A percentile compares a stretch with the other conserved stretches of the same genome.
Evolutionary conservation across 2,329 filamentous ascomycete genomes (phyloP).

Genomic region (Fusarium sp.): DNA sequence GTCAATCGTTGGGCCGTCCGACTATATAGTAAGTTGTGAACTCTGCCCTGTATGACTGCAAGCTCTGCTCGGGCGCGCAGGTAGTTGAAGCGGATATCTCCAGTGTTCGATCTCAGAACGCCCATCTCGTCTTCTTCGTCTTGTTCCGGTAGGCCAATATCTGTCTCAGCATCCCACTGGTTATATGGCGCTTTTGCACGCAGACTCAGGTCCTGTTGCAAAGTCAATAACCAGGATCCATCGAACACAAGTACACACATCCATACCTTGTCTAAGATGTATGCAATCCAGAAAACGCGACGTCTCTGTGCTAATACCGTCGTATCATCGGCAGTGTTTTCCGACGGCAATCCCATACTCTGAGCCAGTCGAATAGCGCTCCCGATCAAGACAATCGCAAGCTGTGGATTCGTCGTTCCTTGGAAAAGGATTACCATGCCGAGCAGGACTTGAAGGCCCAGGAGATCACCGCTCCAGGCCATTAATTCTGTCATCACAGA

Average conservation of each 20-base stretch:
- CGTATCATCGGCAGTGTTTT: fast-evolving
- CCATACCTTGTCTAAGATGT: background rate
- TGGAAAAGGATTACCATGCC: background rate
- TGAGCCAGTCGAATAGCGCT: background rate
- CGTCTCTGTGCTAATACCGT: background rate
- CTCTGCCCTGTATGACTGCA: background rate
- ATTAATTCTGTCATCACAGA: background rate
- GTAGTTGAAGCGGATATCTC: background rate
- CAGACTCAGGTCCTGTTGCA: background rate
- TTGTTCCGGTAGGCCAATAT: background rate
- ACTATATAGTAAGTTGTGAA: background rate
- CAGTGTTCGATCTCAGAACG: background rate
- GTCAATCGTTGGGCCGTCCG: background rate
- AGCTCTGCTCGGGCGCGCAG: background rate
- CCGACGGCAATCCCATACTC: background rate
- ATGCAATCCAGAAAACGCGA: background rate
- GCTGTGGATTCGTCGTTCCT: background rate
- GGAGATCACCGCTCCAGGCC: background rate
- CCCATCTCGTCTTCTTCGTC: background rate
- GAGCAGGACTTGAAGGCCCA: background rate
- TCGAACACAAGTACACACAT: no score
- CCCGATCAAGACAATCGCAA: background rate
- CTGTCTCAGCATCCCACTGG: background rate
- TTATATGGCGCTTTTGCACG: background rate
- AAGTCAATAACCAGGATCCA: no score